phyloP scores from a whole-genome alignment of 1,139 yeast species.

The Hyphopichia fennica region DNA sequence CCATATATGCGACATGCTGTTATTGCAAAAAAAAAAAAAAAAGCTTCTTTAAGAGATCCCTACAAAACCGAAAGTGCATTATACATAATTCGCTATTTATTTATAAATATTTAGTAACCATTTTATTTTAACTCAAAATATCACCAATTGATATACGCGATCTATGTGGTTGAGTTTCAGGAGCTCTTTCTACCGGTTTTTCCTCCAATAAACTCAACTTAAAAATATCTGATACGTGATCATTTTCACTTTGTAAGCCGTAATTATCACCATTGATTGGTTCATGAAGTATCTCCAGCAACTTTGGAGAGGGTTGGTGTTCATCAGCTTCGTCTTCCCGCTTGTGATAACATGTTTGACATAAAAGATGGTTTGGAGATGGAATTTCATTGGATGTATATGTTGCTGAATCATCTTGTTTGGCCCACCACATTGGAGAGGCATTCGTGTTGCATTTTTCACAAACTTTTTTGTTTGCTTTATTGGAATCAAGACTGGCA shows the following conservation, averaged over 20 bases:
- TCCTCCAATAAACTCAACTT: slow-evolving; percentile 3
- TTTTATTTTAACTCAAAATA: slow-evolving; percentile 16
- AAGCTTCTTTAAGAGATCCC: too few species aligned
- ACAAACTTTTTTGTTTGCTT: slow-evolving; percentile 13
- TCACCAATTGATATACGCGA: slow-evolving; percentile 26
- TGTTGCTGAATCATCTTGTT: slow-evolving; percentile 2
- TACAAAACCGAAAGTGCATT: too few species aligned
- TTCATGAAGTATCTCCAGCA: slow-evolving; percentile 23
- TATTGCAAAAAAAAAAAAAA: not conserved
- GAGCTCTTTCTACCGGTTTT: slow-evolving; percentile 1
- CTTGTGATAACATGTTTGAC: slow-evolving; percentile 36
- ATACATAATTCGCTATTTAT: not conserved
- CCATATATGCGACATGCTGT: not conserved
- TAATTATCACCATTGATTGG: slow-evolving; percentile 36
- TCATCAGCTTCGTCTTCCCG: slow-evolving; percentile 11
- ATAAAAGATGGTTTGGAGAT: slow-evolving; percentile 12
- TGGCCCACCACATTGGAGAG: slow-evolving; percentile 45
- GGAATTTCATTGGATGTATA: not conserved
- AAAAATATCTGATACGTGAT: slow-evolving; percentile 20
- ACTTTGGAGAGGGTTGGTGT: slow-evolving; percentile 6
- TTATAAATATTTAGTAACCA: not conserved
- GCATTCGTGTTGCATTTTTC: slow-evolving; percentile 22
- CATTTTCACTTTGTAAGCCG: slow-evolving; percentile 31
- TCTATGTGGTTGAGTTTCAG: slow-evolving; percentile 12
- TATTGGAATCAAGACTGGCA: not conserved